These are phyloP conservation scores for Kipferlia bialata DNA, from an alignment of 78 protist genomes.

Conservation along the genomic window DNA sequence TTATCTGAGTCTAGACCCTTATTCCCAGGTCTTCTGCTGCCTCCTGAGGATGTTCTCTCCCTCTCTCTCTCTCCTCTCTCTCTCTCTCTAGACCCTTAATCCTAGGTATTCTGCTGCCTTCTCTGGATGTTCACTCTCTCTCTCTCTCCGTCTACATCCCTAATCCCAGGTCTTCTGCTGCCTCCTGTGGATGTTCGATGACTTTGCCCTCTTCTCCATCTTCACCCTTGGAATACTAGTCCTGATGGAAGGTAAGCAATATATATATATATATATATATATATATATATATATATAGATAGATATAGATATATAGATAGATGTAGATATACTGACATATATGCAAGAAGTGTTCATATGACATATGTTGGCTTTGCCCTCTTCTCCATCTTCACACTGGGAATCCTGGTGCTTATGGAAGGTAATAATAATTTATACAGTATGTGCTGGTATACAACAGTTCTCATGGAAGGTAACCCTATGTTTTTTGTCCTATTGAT, in stretches of 20 bases:
- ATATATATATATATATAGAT: no score
- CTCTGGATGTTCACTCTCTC: no score
- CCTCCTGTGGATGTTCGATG: conserved; percentile 84
- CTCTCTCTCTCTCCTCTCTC: conserved; percentile 16
- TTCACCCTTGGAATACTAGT: conserved; percentile 82
- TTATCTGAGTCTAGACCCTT: not conserved
- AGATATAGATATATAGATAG: no score
- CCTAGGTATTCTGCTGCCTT: conserved; percentile 5
- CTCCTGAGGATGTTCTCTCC: conserved; percentile 61
- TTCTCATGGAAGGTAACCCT: no score
- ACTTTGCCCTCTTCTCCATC: conserved; percentile 66
- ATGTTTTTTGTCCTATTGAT: no score
- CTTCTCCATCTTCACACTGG: conserved; percentile 77
- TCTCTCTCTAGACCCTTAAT: no score
- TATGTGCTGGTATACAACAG: no score
- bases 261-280: no score
- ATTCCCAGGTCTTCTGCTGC: conserved; percentile 80
- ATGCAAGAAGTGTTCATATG: no score
- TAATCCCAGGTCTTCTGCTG: conserved; percentile 85
- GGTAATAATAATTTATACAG: no score
- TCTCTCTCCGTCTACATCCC: no score
- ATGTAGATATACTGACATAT: no score
- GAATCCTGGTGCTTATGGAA: conserved; percentile 78
- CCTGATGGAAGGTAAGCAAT: conserved; percentile 73
- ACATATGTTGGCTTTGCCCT: conserved; percentile 80